These are phyloP conservation scores for Acacia crassicarpa DNA, from an alignment of 306 rosid species.

Conservation along the genomic window DNA sequence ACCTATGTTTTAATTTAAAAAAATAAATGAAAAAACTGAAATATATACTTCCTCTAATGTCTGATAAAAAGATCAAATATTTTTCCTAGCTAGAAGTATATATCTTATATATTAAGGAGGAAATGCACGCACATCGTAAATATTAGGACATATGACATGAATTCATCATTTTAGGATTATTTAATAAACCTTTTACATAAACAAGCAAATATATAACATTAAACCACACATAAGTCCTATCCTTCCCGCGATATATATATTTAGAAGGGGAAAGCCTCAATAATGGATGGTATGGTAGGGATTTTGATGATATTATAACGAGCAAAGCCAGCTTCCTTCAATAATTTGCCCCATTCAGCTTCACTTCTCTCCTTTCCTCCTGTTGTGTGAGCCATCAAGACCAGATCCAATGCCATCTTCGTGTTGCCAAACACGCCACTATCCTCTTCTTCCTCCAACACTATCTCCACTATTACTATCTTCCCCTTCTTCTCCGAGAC, in stretches of 20 bases:
- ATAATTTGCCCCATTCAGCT: not conserved
- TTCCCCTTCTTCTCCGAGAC: conserved; percentile 30
- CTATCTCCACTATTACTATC: conserved; percentile 28
- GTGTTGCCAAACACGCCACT: conserved; percentile 24
- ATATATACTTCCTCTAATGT: too few relatives aligned
- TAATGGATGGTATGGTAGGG: conserved; percentile 23
- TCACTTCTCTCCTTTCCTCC: conserved; percentile 34
- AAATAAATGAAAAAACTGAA: too few relatives aligned
- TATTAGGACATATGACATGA: too few relatives aligned
- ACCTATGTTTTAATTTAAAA: too few relatives aligned
- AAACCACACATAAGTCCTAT: not conserved
- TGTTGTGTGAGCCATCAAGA: not conserved
- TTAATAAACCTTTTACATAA: not conserved
- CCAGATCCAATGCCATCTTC: conserved; percentile 18
- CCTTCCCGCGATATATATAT: not conserved
- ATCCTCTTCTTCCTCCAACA: conserved; percentile 6
- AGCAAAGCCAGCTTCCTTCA: not conserved
- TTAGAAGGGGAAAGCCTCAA: conserved; percentile 32
- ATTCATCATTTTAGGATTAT: too few relatives aligned
- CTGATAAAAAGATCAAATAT: too few relatives aligned
- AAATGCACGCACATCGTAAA: too few relatives aligned
- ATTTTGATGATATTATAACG: conserved; percentile 1
- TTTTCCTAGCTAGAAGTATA: too few relatives aligned
- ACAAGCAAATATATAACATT: too few relatives aligned
- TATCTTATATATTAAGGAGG: too few relatives aligned